A percentile compares a stretch with the other conserved stretches of the same genome.
Evolutionary conservation across 305 asterid species (phyloP).

Genomic region (Withania somnifera): DNA sequence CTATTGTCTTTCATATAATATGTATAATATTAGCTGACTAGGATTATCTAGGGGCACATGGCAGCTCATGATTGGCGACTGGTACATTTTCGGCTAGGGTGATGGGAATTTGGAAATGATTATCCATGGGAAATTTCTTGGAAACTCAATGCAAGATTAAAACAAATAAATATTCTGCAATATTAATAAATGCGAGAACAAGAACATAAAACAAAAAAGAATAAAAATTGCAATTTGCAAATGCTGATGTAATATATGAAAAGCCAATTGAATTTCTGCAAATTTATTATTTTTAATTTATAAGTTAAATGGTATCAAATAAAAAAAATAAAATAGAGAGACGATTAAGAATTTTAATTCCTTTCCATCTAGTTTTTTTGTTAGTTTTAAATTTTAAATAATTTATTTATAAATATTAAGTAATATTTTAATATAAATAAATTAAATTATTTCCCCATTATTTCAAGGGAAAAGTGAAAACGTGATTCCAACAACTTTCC

Average conservation of each 20-base stretch:
- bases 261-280: too few relatives aligned
- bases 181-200: not conserved
- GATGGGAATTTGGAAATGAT: not conserved
- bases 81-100: not conserved
- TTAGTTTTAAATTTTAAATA: not conserved
- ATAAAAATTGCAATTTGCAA: not conserved
- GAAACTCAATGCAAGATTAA: too few relatives aligned
- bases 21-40: too few relatives aligned
- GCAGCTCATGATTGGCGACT: not conserved
- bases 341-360: not conserved
- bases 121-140: not conserved
- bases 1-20: too few relatives aligned
- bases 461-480: too few relatives aligned
- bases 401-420: not conserved
- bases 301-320: not conserved
- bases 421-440: not conserved
- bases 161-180: not conserved
- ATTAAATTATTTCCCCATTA: too few relatives aligned
- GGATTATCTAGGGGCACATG: not conserved
- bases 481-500: not conserved
- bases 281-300: not conserved
- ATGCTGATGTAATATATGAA: not conserved
- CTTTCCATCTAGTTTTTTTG: not conserved
- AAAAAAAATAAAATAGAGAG: too few relatives aligned
- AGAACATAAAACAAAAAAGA: not conserved